phyloP scores from a whole-genome alignment of 495 filamentous ascomycete genomes.

The Aspergillus leporis region DNA sequence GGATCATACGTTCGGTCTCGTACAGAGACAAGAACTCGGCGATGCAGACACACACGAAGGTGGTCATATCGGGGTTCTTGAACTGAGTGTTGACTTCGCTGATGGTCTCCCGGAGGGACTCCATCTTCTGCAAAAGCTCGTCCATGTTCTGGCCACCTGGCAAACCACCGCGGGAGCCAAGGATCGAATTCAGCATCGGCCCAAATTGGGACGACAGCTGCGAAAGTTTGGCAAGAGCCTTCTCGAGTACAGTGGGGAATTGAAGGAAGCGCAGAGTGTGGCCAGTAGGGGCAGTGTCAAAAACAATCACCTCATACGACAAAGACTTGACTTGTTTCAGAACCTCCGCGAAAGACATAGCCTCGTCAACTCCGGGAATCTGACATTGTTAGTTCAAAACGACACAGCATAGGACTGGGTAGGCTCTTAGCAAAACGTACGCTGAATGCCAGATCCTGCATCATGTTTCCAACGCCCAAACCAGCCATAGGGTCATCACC shows the following conservation, averaged over 20 bases:
- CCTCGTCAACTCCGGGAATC: constrained; percentile 98
- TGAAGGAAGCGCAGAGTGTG: constrained; percentile 99
- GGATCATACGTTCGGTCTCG: constrained; percentile 99
- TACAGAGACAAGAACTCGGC: constrained; percentile 96
- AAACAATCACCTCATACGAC: constrained; percentile 97
- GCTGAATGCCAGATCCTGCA: constrained; percentile 71
- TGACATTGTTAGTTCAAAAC: constrained; percentile 38
- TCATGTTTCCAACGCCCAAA: constrained; percentile 69
- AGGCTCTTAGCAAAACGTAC: constrained; percentile 43
- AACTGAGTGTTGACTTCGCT: constrained; percentile 96
- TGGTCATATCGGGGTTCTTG: constrained; percentile 94
- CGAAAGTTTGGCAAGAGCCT: constrained; percentile 93
- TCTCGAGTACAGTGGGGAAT: constrained; percentile 97
- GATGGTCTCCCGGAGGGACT: constrained; percentile 87
- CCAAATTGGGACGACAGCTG: constrained; percentile 93
- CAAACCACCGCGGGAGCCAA: constrained; percentile 77
- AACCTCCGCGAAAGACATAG: constrained; percentile 99
- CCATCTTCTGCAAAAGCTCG: constrained; percentile 92
- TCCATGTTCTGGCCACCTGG: constrained; percentile 89
- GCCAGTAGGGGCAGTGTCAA: constrained; percentile 98
- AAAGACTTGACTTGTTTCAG: constrained; percentile 99
- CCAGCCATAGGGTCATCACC: constrained; percentile 65
- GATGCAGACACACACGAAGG: constrained; percentile 98
- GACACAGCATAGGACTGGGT: background rate
- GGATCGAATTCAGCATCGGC: constrained; percentile 89